Conservation (phyloP, 2,329 filamentous ascomycete genomes). For the Penicillium sp. region DNA sequence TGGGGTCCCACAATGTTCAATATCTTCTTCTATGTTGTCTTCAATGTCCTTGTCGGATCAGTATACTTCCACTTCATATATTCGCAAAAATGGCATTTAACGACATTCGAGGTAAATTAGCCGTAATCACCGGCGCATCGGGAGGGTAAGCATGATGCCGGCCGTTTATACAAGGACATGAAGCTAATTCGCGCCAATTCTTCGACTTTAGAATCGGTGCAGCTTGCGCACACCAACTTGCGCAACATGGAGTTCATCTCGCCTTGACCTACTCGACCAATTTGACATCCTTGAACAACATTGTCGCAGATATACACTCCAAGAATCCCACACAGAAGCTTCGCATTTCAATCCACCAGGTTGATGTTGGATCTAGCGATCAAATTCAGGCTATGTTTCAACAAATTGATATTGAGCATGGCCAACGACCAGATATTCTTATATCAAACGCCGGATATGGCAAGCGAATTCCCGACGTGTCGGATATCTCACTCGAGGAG, state of each 20-base stretch:
- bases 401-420: slow-evolving; percentile 55
- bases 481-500: slow-evolving; percentile 62
- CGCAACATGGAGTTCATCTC: slow-evolving; percentile 50
- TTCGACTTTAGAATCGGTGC: slow-evolving; percentile 53
- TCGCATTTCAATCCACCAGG: slow-evolving; percentile 55
- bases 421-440: slow-evolving; percentile 60
- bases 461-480: slow-evolving; percentile 55
- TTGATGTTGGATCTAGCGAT: slow-evolving; percentile 57
- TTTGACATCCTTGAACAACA: slow-evolving; percentile 45
- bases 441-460: slow-evolving; percentile 67
- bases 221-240: slow-evolving; percentile 57
- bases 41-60: background rate
- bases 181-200: background rate
- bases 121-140: slow-evolving; percentile 61
- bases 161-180: background rate
- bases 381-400: slow-evolving; percentile 56
- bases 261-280: slow-evolving; percentile 60
- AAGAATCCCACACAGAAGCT: slow-evolving; percentile 31
- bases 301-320: slow-evolving; percentile 45
- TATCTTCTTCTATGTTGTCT: background rate
- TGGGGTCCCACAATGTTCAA: background rate
- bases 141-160: slow-evolving; percentile 49
- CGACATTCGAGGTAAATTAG: slow-evolving; percentile 53
- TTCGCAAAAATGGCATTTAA: slow-evolving; percentile 33
- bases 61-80: background rate